phyloP scores from a whole-genome alignment of 495 filamentous ascomycete genomes.

The Cercophora sp. region DNA sequence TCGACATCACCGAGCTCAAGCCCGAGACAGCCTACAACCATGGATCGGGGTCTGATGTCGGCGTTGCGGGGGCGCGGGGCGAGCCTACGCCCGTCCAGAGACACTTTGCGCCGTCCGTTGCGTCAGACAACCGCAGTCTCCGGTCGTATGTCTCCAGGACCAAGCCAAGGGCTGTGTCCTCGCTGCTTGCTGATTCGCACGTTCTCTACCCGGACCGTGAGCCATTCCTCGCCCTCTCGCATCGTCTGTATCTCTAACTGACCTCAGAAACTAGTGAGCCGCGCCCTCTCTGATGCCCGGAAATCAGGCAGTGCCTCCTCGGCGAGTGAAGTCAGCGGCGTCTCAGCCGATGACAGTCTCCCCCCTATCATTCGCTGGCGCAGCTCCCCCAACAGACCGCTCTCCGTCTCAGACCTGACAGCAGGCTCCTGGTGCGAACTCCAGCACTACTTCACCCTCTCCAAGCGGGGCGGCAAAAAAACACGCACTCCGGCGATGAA shows the following conservation, averaged over 20 bases:
- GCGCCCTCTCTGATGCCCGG: conserved; percentile 25
- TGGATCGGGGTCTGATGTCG: conserved; percentile 5
- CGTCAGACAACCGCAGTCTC: conserved; percentile 3
- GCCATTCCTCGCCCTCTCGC: conserved; percentile 14
- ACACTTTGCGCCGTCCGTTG: conserved; percentile 15
- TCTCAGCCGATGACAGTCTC: background rate
- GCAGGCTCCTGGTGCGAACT: conserved; percentile 93
- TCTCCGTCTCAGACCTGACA: conserved; percentile 88
- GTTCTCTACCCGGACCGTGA: conserved; percentile 47
- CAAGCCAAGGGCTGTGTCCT: conserved; percentile 10
- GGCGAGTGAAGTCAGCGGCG: background rate
- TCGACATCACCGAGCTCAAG: conserved; percentile 22
- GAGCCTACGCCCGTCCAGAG: background rate
- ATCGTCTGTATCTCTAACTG: conserved; percentile 23
- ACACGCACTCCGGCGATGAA: conserved; percentile 77
- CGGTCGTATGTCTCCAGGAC: conserved; percentile 18
- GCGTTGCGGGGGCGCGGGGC: background rate
- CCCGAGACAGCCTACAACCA: background rate
- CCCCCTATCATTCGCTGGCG: conserved; percentile 68
- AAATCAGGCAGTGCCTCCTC: background rate
- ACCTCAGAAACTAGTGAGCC: conserved; percentile 60
- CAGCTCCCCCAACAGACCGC: conserved; percentile 65
- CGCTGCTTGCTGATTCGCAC: conserved; percentile 13
- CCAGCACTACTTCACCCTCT: conserved; percentile 85
- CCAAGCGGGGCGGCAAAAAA: conserved; percentile 63